Conservation (phyloP, 2,329 filamentous ascomycete species). For the Aspergillus sp. region DNA sequence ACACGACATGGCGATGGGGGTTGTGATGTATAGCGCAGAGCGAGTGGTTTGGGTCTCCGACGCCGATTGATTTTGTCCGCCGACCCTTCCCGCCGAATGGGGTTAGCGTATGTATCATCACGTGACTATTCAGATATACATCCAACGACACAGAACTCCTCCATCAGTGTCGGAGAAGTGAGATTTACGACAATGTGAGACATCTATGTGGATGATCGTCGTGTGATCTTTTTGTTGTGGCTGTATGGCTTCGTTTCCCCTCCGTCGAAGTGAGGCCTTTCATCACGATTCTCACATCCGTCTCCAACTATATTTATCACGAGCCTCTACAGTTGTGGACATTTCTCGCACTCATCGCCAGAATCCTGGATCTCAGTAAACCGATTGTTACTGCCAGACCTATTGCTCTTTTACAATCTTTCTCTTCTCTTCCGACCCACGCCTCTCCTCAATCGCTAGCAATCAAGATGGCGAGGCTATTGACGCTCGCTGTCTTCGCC, state of each 20-base stretch:
- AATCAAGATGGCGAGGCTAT: background rate
- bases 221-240: background rate
- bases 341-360: no score
- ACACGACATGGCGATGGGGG: constrained; percentile 56
- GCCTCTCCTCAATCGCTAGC: background rate
- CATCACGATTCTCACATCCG: background rate
- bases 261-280: background rate
- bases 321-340: no score
- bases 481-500: background rate
- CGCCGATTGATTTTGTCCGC: constrained; percentile 32
- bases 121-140: constrained; percentile 14
- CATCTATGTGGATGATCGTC: background rate
- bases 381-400: background rate
- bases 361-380: no score
- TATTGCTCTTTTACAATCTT: background rate
- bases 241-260: background rate
- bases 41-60: constrained; percentile 22
- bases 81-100: constrained; percentile 14
- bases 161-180: background rate
- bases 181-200: background rate
- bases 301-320: background rate
- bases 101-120: constrained; percentile 13
- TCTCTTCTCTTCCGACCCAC: background rate
- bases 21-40: constrained; percentile 21
- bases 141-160: background rate